Percentiles rank a stretch among this genome's conserved stretches.
Evolutionary conservation across 2,329 filamentous ascomycete species (phyloP).

Genomic region (Stagonosporopsis cucurbitacearum): DNA sequence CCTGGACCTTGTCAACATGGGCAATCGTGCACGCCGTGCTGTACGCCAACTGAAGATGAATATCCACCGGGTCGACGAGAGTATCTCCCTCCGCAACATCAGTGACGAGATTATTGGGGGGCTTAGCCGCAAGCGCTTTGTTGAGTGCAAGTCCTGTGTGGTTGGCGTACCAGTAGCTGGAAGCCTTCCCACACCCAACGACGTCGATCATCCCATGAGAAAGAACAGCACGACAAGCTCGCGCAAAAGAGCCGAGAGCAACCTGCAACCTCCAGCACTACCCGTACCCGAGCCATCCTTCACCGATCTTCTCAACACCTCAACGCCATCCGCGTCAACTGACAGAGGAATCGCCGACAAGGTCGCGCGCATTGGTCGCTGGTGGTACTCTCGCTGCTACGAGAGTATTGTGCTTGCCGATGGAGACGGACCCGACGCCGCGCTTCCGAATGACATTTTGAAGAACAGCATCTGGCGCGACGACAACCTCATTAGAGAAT

Average conservation of each 20-base stretch:
- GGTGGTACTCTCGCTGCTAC: conserved; percentile 97
- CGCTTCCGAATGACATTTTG: conserved; percentile 47
- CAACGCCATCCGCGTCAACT: conserved; percentile 51
- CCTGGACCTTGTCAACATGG: conserved; percentile 83
- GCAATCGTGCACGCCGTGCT: conserved; percentile 70
- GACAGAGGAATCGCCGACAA: conserved; percentile 91
- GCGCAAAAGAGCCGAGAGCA: conserved; percentile 17
- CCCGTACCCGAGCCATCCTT: conserved; percentile 45
- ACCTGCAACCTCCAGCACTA: conserved; percentile 20
- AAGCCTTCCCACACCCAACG: conserved; percentile 47
- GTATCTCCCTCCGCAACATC: conserved; percentile 64
- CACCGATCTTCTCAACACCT: conserved; percentile 45
- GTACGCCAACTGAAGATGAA: conserved; percentile 75
- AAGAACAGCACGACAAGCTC: conserved; percentile 42
- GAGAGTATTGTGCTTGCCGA: conserved; percentile 66
- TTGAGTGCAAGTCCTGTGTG: conserved; percentile 74
- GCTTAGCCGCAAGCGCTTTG: conserved; percentile 72
- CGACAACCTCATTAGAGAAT: conserved; percentile 76
- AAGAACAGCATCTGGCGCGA: conserved; percentile 80
- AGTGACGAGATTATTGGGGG: conserved; percentile 67
- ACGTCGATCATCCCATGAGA: conserved; percentile 29
- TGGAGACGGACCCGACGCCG: conserved; percentile 39
- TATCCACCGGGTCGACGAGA: conserved; percentile 66
- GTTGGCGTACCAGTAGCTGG: conserved; percentile 76
- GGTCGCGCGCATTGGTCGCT: conserved; percentile 87